Conservation (phyloP, 83 land plant species). For the Diphasiastrum complanatum region DNA sequence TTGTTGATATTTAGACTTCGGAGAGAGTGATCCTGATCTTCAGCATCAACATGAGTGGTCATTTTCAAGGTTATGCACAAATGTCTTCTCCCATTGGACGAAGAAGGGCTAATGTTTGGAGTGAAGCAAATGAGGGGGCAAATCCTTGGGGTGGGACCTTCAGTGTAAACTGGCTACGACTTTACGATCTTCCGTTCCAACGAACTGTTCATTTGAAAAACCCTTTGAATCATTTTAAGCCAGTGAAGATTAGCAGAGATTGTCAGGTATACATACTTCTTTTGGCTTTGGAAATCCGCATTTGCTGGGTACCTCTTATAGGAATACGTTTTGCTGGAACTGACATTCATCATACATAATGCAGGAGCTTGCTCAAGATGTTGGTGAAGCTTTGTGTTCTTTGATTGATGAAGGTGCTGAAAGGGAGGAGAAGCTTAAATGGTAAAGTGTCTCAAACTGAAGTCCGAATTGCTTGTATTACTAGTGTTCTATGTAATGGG, state of each 20-base stretch:
- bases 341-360: no score
- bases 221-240: slow-evolving; percentile 73
- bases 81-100: slow-evolving; percentile 84
- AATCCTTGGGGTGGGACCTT: slow-evolving; percentile 85
- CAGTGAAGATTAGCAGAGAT: slow-evolving; percentile 84
- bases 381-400: slow-evolving; percentile 77
- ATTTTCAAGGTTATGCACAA: slow-evolving; percentile 88
- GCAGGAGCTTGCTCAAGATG: slow-evolving; percentile 68
- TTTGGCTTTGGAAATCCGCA: not conserved
- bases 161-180: slow-evolving; percentile 63
- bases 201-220: slow-evolving; percentile 80
- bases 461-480: no score
- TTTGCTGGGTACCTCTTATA: not conserved
- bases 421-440: slow-evolving; percentile 31
- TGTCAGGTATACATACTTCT: slow-evolving; percentile 73
- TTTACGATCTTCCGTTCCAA: slow-evolving; percentile 66
- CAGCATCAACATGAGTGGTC: slow-evolving; percentile 92
- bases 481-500: not conserved
- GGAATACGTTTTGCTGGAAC: no score
- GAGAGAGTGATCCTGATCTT: slow-evolving; percentile 59
- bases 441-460: slow-evolving; percentile 28
- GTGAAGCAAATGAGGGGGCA: slow-evolving; percentile 54
- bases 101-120: slow-evolving; percentile 70
- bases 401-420: slow-evolving; percentile 59
- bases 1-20: slow-evolving; percentile 48